Percentiles rank a stretch among this genome's conserved stretches.
Evolutionary conservation across 352 stramenopile genomes (phyloP).

Genomic region (Sclerospora graminicola): DNA sequence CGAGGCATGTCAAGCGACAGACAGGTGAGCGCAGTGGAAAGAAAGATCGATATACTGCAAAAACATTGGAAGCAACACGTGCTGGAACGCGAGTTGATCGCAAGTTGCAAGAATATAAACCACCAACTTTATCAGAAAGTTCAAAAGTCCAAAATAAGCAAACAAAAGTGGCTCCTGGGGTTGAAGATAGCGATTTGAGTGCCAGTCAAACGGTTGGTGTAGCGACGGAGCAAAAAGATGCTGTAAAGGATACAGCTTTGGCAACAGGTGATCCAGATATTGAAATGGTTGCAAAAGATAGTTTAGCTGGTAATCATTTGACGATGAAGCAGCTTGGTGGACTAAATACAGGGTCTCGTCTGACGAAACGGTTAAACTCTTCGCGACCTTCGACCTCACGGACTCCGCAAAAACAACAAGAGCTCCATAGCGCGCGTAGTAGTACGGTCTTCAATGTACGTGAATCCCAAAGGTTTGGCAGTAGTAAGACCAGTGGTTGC

Average conservation of each 20-base stretch:
- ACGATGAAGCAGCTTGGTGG: neutral
- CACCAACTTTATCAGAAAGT: neutral
- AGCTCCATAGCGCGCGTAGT: neutral
- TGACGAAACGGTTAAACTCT: neutral
- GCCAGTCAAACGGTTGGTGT: neutral
- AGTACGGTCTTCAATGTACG: neutral
- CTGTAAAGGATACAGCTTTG: neutral
- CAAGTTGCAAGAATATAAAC: slow-evolving; percentile 3
- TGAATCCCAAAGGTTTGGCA: neutral
- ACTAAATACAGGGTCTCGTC: slow-evolving; percentile 1
- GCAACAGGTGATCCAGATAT: neutral
- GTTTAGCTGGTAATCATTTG: neutral
- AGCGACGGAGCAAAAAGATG: slow-evolving; percentile 2
- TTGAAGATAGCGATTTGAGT: neutral
- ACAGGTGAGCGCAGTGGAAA: slow-evolving; percentile 2
- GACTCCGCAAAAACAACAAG: neutral
- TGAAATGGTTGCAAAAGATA: neutral
- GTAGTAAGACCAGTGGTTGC: neutral
- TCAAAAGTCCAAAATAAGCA: neutral
- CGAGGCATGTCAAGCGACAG: slow-evolving; percentile 4
- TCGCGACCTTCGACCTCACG: neutral
- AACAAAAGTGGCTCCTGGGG: neutral
- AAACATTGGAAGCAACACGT: neutral
- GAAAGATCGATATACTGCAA: neutral
- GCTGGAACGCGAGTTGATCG: neutral